Conservation (phyloP, 1,284 basidiomycete species). For the Erythrobasidium hasegawianum region DNA sequence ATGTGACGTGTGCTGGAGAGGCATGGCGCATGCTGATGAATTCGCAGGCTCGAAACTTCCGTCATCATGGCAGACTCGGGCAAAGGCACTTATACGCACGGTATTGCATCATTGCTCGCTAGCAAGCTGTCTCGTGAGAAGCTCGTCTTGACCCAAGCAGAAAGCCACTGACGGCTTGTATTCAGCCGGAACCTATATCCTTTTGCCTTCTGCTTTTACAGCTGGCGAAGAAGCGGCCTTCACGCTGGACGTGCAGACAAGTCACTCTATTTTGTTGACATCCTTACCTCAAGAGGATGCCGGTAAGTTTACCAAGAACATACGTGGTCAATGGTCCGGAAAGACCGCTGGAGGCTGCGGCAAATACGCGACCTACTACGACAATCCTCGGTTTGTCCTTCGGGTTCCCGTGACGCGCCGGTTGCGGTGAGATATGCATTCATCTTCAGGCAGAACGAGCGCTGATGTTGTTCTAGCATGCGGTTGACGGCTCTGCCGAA, state of each 20-base stretch:
- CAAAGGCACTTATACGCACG: constrained; percentile 7
- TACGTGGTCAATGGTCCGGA: neutral
- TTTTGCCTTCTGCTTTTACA: constrained; percentile 18
- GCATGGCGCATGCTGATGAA: no score
- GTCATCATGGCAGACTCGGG: constrained; percentile 13
- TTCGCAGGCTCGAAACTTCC: constrained; percentile 19
- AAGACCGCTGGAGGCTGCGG: neutral
- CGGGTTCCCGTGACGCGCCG: neutral
- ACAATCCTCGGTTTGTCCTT: constrained; percentile 15
- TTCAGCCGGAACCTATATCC: neutral
- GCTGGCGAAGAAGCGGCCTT: constrained; percentile 1
- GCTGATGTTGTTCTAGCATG: neutral
- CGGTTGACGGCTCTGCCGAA: neutral
- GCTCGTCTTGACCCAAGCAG: no score
- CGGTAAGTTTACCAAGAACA: constrained; percentile 4
- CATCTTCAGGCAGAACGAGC: neutral
- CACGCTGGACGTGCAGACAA: neutral
- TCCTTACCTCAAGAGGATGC: constrained; percentile 15
- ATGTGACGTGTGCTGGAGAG: no score
- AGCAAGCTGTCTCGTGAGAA: neutral
- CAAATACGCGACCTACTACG: neutral
- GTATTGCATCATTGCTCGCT: neutral
- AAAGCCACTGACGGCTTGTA: no score
- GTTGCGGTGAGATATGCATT: neutral
- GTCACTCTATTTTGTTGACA: neutral